phyloP scores from a whole-genome alignment of 176 grass and related monocot species.

The Triticum urartu region DNA sequence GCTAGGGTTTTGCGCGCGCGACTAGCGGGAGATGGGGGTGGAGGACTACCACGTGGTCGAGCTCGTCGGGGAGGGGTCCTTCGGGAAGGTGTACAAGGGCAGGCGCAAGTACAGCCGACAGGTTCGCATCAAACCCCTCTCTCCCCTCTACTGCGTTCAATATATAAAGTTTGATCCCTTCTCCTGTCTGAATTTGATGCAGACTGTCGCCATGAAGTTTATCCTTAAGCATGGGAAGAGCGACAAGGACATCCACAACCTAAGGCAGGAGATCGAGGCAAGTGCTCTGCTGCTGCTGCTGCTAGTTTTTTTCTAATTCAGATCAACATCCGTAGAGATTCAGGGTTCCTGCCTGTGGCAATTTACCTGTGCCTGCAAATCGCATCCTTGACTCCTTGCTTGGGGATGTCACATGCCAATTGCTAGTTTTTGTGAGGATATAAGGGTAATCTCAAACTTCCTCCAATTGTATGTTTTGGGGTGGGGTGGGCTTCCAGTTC shows the following conservation, averaged over 20 bases:
- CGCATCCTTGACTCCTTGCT: background rate
- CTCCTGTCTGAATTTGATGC: constrained; percentile 12
- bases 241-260: constrained; percentile 91
- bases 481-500: background rate
- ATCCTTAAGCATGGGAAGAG: constrained; percentile 91
- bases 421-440: background rate
- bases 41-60: constrained; percentile 89
- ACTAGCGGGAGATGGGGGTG: constrained; percentile 41
- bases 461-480: background rate
- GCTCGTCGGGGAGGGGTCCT: constrained; percentile 89
- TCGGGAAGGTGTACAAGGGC: constrained; percentile 96
- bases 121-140: constrained; percentile 24
- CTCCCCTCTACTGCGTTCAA: background rate
- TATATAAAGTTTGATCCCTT: background rate
- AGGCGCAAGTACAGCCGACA: constrained; percentile 81
- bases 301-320: background rate
- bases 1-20: constrained; percentile 9
- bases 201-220: constrained; percentile 98
- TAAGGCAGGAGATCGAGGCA: constrained; percentile 95
- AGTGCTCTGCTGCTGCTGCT: background rate
- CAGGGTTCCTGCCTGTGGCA: background rate
- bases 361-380: background rate
- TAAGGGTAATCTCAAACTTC: background rate
- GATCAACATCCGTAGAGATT: background rate
- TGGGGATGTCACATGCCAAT: background rate